Base-by-base conservation (phyloP, 2,329 filamentous ascomycete species). In the Lizonia empirigonia region DNA sequence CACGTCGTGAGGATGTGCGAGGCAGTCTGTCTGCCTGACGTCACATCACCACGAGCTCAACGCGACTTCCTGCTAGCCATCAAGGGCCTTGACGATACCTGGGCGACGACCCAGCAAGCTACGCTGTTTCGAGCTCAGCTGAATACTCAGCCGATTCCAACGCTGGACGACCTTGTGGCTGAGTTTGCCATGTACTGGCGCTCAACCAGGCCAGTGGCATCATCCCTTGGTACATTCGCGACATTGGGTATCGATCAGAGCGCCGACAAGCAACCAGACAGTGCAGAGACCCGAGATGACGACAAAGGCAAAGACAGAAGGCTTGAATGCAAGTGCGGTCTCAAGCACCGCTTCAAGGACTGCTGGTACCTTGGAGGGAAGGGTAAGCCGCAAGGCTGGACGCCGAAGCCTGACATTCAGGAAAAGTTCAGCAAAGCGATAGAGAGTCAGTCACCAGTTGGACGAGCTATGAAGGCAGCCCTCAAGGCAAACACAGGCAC, bases 1-100 rank as follows among this genome's bases (percentile, higher is more conserved):
- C n/a, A n/a, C n/a, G n/a, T n/a, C n/a, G n/a, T n/a, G n/a, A n/a
- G n/a, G n/a, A n/a, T n/a, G n/a, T n/a, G n/a, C n/a, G n/a, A n/a
- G n/a, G n/a, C n/a, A n/a, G n/a, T n/a, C n/a, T n/a, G n/a, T n/a
- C n/a, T n/a, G n/a, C n/a, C n/a, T n/a, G n/a, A n/a, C n/a, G n/a
- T n/a, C n/a, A n/a, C n/a, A n/a, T n/a, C n/a, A n/a, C n/a, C n/a
- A n/a, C n/a, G n/a, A n/a, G n/a, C n/a, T n/a, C n/a, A n/a, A n/a
- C n/a, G n/a, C n/a, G n/a, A n/a, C 32, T 50, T 50, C 46, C 46
- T 50, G 10, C 33, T 50, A 10, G 46, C 38, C 20, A 23, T 29
- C 29, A 42, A 24, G 23, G 32, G 23, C 34, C 32, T 34, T 16
- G 15, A 34, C 32, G 15, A 34, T 13, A 16, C 32, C 5, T 13